These are phyloP conservation scores for Didymella lethalis DNA, from an alignment of 2,329 filamentous ascomycete species.

Conservation along the genomic window DNA sequence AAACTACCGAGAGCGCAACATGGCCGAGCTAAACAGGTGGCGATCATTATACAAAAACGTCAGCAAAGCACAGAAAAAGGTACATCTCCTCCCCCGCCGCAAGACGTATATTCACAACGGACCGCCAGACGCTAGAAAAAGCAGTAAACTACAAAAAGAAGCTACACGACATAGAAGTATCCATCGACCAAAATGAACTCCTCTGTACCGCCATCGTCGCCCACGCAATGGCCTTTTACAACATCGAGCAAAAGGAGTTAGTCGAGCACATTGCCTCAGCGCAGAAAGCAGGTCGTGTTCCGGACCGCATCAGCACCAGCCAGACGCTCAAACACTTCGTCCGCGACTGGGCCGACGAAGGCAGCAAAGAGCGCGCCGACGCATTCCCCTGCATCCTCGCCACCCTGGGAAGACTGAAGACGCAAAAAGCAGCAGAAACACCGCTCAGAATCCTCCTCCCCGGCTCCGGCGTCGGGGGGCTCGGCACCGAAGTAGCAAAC, in stretches of 20 bases:
- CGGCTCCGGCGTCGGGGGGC: conserved; percentile 61
- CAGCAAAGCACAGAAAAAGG: conserved; percentile 36
- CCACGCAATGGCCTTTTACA: conserved; percentile 58
- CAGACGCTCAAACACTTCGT: conserved; percentile 67
- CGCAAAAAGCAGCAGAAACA: accelerated
- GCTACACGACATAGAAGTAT: conserved; percentile 54
- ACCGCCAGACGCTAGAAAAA: conserved; percentile 27
- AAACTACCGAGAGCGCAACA: conserved; percentile 30
- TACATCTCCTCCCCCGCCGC: not conserved
- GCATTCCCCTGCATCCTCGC: conserved; percentile 49
- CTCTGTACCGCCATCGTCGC: conserved; percentile 59
- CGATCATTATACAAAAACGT: conserved; percentile 34
- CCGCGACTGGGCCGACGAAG: conserved; percentile 63
- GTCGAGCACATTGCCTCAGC: conserved; percentile 53
- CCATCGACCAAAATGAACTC: conserved; percentile 56
- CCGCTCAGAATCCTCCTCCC: conserved; percentile 58
- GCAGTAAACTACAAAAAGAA: conserved; percentile 48
- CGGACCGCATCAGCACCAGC: conserved; percentile 59
- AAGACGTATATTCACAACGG: not conserved
- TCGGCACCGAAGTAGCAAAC: conserved; percentile 61
- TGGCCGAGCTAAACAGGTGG: conserved; percentile 36
- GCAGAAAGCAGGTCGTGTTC: conserved; percentile 42
- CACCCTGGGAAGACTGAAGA: conserved; percentile 26
- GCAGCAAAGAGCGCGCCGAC: conserved; percentile 56
- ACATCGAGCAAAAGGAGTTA: conserved; percentile 56